Conservation (phyloP, 1,284 basidiomycete species). For the Naganishia liquefaciens region DNA sequence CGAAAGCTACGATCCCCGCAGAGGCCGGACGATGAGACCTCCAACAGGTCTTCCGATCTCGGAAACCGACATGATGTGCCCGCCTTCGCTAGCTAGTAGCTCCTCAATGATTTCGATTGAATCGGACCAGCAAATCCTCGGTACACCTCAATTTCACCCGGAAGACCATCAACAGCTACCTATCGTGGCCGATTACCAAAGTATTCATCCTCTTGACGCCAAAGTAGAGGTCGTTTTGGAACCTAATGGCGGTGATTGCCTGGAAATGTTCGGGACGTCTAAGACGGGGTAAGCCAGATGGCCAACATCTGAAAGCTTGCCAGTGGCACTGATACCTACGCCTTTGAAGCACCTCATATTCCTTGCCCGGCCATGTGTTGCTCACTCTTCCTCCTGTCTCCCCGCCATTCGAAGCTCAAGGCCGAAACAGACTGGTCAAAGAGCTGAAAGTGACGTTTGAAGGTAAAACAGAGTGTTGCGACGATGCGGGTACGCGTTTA, state of each 20-base stretch:
- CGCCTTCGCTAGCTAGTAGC: slow-evolving; percentile 5
- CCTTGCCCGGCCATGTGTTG: slow-evolving; percentile 35
- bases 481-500: slow-evolving; percentile 43
- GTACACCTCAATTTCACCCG: slow-evolving; percentile 10
- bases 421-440: slow-evolving; percentile 38
- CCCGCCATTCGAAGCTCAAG: slow-evolving; percentile 1
- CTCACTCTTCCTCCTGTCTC: slow-evolving; percentile 32
- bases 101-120: background rate
- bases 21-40: background rate
- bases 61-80: slow-evolving; percentile 2
- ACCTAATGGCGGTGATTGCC: slow-evolving; percentile 12
- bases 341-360: slow-evolving; percentile 36
- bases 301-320: background rate
- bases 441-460: slow-evolving; percentile 45
- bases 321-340: background rate
- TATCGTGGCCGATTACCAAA: background rate
- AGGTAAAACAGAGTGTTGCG: slow-evolving; percentile 49
- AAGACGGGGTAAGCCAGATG: slow-evolving; percentile 33
- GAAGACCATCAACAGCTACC: background rate
- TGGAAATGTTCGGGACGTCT: slow-evolving; percentile 34
- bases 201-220: slow-evolving; percentile 15
- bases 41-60: background rate
- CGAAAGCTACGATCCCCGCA: background rate
- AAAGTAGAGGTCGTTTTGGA: slow-evolving; percentile 28
- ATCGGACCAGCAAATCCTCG: slow-evolving; percentile 9